A percentile compares a stretch with the other conserved stretches of the same genome.
phyloP scores from a whole-genome alignment of 192 early-diverging fungal species.

The Chytriomyces sp. region DNA sequence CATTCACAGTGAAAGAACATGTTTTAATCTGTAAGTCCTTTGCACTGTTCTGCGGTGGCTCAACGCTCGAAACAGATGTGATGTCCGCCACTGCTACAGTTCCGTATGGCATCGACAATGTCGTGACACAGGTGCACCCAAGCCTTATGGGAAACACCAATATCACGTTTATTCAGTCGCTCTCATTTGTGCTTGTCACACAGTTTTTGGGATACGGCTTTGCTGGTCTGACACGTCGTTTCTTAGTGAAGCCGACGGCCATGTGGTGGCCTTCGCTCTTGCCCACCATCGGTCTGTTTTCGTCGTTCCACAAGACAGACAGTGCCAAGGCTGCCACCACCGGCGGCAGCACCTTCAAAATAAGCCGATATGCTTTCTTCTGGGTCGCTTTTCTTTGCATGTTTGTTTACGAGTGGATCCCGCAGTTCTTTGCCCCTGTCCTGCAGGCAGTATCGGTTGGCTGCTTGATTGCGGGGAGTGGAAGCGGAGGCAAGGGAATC shows the following conservation, averaged over 20 bases:
- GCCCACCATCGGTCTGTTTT: conserved; percentile 73
- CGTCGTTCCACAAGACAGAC: conserved; percentile 68
- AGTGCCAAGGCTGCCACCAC: conserved; percentile 56
- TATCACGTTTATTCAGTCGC: conserved; percentile 27
- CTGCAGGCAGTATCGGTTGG: conserved; percentile 1
- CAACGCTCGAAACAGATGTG: neutral
- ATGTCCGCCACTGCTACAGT: neutral
- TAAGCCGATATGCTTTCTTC: conserved; percentile 74
- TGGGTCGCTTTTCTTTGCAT: conserved; percentile 22
- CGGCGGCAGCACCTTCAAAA: conserved; percentile 71
- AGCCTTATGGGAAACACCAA: conserved; percentile 17
- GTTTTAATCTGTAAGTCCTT: conserved; percentile 74
- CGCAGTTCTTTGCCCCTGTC: conserved; percentile 16
- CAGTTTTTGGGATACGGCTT: conserved; percentile 57
- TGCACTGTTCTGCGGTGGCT: neutral
- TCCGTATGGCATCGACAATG: conserved; percentile 56
- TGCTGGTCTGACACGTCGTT: conserved; percentile 60
- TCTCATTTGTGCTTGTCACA: conserved; percentile 60
- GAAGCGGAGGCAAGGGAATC: neutral
- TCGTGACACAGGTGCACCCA: conserved; percentile 27
- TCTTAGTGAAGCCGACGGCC: conserved; percentile 77
- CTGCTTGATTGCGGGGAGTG: conserved; percentile 23
- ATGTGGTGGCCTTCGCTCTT: conserved; percentile 85
- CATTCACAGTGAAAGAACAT: conserved; percentile 89
- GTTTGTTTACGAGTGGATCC: conserved; percentile 23